These are phyloP conservation scores for Sarcodon aspratus DNA, from an alignment of 768 basidiomycete genomes.

Conservation along the genomic window DNA sequence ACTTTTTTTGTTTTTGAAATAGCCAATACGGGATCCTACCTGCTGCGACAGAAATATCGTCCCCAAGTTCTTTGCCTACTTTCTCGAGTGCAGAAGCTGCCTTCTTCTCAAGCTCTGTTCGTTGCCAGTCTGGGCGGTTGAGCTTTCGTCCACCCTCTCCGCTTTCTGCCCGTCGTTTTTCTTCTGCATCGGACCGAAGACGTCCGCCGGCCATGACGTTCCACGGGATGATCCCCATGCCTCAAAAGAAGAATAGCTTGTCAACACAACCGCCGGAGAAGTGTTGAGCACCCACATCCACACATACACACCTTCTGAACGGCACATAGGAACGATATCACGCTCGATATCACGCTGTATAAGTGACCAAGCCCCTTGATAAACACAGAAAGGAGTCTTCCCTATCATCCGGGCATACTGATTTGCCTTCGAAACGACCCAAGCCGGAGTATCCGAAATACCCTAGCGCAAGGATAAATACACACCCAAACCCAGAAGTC, in stretches of 20 bases:
- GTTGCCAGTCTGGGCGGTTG: conserved; percentile 17
- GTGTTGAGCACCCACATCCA: neutral
- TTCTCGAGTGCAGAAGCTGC: conserved; percentile 24
- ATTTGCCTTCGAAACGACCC: conserved; percentile 26
- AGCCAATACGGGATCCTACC: too few species aligned
- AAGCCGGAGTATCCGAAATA: conserved; percentile 22
- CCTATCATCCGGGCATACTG: conserved; percentile 26
- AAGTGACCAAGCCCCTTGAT: conserved; percentile 24
- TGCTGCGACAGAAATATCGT: too few species aligned
- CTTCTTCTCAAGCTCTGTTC: conserved; percentile 20
- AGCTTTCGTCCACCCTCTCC: conserved; percentile 9
- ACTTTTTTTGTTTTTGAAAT: too few species aligned
- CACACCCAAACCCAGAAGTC: too few species aligned
- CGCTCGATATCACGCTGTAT: conserved; percentile 25
- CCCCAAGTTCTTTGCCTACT: conserved; percentile 26
- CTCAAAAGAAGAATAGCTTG: conserved; percentile 2
- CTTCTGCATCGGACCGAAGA: conserved; percentile 14
- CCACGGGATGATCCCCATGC: conserved; percentile 14
- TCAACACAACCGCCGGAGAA: too few species aligned
- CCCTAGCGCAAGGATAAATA: too few species aligned
- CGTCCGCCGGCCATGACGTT: conserved; percentile 9
- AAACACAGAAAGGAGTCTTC: conserved; percentile 23
- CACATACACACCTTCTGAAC: conserved; percentile 12
- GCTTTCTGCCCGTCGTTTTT: conserved; percentile 10
- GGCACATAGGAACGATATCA: conserved; percentile 26